These are phyloP conservation scores for Pseudopithomyces chartarum DNA, from an alignment of 2,329 filamentous ascomycete species.

Conservation along the genomic window DNA sequence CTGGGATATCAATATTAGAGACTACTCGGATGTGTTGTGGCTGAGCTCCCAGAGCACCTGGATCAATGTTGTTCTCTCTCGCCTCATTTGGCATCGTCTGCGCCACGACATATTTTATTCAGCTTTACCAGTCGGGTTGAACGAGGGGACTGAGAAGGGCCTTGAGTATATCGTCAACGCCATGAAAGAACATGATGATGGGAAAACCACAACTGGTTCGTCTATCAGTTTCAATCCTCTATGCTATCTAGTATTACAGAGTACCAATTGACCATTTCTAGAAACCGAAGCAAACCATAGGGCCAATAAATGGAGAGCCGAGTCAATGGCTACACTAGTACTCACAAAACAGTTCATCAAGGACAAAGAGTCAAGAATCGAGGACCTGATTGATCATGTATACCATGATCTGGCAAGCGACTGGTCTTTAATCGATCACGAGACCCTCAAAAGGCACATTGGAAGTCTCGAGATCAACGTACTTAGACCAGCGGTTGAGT, in stretches of 20 bases:
- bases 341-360: constrained; percentile 7
- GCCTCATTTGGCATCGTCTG: background rate
- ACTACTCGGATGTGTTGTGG: background rate
- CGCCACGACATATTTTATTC: background rate
- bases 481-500: no score
- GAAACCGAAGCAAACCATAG: background rate
- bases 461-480: no score
- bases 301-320: constrained; percentile 3
- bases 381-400: background rate
- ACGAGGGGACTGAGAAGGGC: background rate
- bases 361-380: constrained; percentile 3
- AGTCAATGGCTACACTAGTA: constrained; percentile 1
- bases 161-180: background rate
- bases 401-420: no score
- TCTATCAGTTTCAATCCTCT: background rate
- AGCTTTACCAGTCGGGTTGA: background rate
- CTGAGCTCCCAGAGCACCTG: background rate
- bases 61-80: background rate
- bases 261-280: background rate
- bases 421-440: no score
- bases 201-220: background rate
- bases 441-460: no score
- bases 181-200: background rate
- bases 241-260: no score
- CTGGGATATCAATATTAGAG: background rate